These are phyloP conservation scores for Penicillium parvum DNA, from an alignment of 495 filamentous ascomycete genomes.

Conservation along the genomic window DNA sequence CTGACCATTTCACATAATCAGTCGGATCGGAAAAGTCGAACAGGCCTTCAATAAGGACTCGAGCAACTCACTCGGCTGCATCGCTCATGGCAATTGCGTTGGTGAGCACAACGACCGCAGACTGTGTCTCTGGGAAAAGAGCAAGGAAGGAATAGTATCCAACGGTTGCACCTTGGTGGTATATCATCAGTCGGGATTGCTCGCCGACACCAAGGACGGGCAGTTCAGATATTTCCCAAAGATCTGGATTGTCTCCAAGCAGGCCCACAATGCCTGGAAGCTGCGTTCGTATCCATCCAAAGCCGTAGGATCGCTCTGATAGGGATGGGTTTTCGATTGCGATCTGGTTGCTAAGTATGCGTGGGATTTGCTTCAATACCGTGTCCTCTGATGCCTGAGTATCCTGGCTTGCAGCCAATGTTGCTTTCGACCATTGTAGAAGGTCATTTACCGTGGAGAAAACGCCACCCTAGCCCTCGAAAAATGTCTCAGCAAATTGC, in stretches of 20 bases:
- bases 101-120: conserved; percentile 3
- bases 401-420: background rate
- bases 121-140: conserved; percentile 6
- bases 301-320: background rate
- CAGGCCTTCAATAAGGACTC: background rate
- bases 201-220: background rate
- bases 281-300: conserved; percentile 2
- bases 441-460: conserved; percentile 5
- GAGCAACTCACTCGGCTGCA: conserved; percentile 2
- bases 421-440: conserved; percentile 1
- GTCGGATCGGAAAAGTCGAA: background rate
- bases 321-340: background rate
- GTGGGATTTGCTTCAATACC: conserved; percentile 1
- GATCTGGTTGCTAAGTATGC: conserved; percentile 1
- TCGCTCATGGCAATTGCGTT: conserved; percentile 1
- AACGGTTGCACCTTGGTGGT: conserved; percentile 1
- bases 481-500: background rate
- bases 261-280: conserved; percentile 1
- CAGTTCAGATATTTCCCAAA: conserved; percentile 1
- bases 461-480: background rate
- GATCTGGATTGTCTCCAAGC: background rate
- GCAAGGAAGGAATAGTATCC: conserved; percentile 5
- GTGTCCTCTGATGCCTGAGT: background rate
- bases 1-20: background rate
- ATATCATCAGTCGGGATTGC: conserved; percentile 1